Conservation (phyloP, 345 rosid genomes). For the Clarkia xantiana region DNA sequence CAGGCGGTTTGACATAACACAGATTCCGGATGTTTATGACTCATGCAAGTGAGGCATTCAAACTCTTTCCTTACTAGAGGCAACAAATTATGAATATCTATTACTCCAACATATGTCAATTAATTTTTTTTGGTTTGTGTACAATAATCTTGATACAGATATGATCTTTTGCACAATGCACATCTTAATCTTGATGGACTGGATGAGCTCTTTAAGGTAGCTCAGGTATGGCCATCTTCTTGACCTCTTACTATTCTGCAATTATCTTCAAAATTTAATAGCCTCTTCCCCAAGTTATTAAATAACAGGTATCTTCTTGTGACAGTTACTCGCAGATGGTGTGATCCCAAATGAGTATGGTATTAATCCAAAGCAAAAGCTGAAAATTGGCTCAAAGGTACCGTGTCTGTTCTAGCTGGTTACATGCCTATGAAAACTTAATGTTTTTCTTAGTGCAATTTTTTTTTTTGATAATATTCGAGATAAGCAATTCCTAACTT, state of each 20-base stretch:
- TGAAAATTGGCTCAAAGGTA: constrained; percentile 96
- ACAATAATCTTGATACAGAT: constrained; percentile 25
- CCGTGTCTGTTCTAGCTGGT: neutral
- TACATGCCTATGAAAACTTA: neutral
- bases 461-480: no score
- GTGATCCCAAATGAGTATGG: constrained; percentile 98
- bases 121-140: neutral
- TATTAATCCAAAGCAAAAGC: constrained; percentile 85
- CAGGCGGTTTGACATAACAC: constrained; percentile 94
- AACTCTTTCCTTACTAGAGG: constrained; percentile 5
- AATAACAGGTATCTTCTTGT: constrained; percentile 10
- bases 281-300: neutral
- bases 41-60: constrained; percentile 86
- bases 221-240: constrained; percentile 37
- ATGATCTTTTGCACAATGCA: constrained; percentile 91
- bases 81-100: no score
- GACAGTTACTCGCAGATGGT: constrained; percentile 89
- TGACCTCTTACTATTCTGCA: no score
- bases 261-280: no score
- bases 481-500: no score
- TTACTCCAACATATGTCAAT: no score
- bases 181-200: constrained; percentile 83
- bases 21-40: constrained; percentile 98
- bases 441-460: no score
- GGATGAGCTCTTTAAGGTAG: constrained; percentile 80